These are phyloP conservation scores for Dactylellina drechsleri DNA, from an alignment of 2,329 filamentous ascomycete genomes.

Conservation along the genomic window DNA sequence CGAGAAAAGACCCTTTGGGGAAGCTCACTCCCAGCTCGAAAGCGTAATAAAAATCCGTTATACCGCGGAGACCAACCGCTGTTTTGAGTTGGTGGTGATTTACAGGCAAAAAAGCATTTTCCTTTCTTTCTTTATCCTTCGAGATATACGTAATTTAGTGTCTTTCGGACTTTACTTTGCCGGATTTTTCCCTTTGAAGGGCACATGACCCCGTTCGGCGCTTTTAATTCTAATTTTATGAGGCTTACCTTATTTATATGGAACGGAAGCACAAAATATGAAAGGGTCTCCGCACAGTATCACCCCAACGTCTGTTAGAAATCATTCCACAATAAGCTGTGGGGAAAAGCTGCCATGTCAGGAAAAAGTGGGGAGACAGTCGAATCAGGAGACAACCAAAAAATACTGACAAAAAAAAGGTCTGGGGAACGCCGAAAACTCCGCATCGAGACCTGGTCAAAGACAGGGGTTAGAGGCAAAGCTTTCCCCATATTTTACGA, in stretches of 20 bases:
- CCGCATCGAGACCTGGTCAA: constrained; percentile 4
- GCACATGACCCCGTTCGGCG: no score
- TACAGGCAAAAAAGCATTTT: no score
- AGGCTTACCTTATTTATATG: no score
- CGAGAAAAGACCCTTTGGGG: not conserved
- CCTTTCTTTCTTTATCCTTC: no score
- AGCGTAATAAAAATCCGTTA: constrained; percentile 1
- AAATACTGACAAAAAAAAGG: not conserved
- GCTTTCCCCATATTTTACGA: constrained; percentile 18
- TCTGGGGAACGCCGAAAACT: constrained; percentile 5
- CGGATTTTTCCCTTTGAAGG: no score
- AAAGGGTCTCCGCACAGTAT: no score
- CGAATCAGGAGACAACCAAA: not conserved
- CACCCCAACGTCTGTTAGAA: no score
- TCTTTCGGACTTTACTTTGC: no score
- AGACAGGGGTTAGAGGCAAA: constrained; percentile 14
- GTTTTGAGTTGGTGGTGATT: no score
- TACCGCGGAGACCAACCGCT: constrained; percentile 11
- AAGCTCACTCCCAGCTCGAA: not conserved
- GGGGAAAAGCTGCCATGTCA: constrained; percentile 12
- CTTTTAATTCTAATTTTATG: no score
- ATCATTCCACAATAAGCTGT: not conserved
- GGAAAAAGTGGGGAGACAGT: constrained; percentile 1
- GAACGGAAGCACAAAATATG: no score
- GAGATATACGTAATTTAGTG: no score